Percentiles rank a stretch among this genome's conserved stretches.
Evolutionary conservation across 345 rosid species (phyloP).

Genomic region (Noccaea caerulescens): DNA sequence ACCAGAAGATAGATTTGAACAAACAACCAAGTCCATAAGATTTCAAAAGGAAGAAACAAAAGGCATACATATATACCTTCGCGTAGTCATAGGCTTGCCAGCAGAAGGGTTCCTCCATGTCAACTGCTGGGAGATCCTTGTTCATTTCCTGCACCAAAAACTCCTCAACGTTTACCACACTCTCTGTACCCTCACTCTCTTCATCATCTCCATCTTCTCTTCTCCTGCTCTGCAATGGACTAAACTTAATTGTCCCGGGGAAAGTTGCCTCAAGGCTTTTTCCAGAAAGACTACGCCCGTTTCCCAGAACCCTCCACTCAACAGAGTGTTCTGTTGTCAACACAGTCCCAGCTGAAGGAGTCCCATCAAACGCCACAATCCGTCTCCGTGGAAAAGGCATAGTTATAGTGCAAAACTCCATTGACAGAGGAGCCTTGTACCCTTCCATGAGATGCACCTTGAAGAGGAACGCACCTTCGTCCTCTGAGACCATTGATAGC

Average conservation of each 20-base stretch:
- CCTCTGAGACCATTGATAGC: slow-evolving; percentile 95
- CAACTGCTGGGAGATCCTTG: slow-evolving; percentile 82
- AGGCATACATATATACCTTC: slow-evolving; percentile 50
- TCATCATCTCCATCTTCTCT: slow-evolving; percentile 57
- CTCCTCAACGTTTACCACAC: slow-evolving; percentile 77
- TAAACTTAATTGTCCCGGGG: slow-evolving; percentile 89
- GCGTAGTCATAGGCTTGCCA: slow-evolving; percentile 97
- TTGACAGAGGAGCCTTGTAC: slow-evolving; percentile 73
- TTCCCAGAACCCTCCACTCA: slow-evolving; percentile 83
- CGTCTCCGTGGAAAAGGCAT: slow-evolving; percentile 94
- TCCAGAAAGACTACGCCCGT: slow-evolving; percentile 79
- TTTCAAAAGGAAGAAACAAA: slow-evolving; percentile 18
- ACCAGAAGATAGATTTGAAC: neutral
- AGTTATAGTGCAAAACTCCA: slow-evolving; percentile 86
- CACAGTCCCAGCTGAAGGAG: slow-evolving; percentile 83
- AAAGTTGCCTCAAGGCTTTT: slow-evolving; percentile 85
- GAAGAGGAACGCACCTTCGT: slow-evolving; percentile 94
- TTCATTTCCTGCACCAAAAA: slow-evolving; percentile 80
- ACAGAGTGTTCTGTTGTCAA: slow-evolving; percentile 79
- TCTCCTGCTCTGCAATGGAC: slow-evolving; percentile 71
- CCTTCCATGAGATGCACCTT: slow-evolving; percentile 88
- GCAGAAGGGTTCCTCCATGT: slow-evolving; percentile 92
- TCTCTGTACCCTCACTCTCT: slow-evolving; percentile 75
- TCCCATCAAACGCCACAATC: slow-evolving; percentile 79
- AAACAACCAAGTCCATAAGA: slow-evolving; percentile 7